Base-by-base conservation (phyloP, 2,329 filamentous ascomycete genomes). In the Trichocomaceae sp. region DNA sequence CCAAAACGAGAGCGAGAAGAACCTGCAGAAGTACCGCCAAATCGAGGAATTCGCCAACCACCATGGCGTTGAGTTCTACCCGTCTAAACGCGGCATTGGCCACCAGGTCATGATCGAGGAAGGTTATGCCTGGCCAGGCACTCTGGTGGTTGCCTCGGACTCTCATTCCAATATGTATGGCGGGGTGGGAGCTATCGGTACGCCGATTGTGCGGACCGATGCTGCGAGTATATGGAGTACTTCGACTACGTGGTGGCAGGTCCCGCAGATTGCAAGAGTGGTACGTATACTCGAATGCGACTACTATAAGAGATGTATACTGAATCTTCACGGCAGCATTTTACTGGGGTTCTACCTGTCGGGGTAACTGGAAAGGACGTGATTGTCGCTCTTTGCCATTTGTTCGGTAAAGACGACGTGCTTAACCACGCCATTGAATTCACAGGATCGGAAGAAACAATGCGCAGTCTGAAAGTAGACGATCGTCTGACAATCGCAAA, bases 341-440 rank as follows among this genome's bases (percentile, higher is more conserved):
- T 97, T 10, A 88, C 80, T 0, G 91, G 90, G 6, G 71, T 82
- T 0, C 75, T 96, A 6, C 91, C 89, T 0, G 74, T 76, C 1
- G 91, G 91, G 10, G 90, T 96, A 1, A 90, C 87, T 0, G 92
- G 90, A 29, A 97, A 99, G 72, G 93, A 97, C 69, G 87, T 96
- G 12, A 97, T 97, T 61, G 82, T 96, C 23, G 88, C 90, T 0
- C 79, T 97, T 1, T 95, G 89, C 62, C 88, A 87, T 1, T 73
- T 96, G 0, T 95, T 97, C 76, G 87, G 88, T 72, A 83, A 87
- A 52, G 86, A 90, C 62, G 89, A 96, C 45, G 92, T 96, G 0
- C 78, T 96, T 13, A 97, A 97, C 73, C 90, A 96, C 66, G 84
- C 84, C 5, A 85, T 97, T 57, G 92, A 97, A 66, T 96, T 96